Conservation (phyloP, 1,284 basidiomycete species). For the Clitocybe nebularis region DNA sequence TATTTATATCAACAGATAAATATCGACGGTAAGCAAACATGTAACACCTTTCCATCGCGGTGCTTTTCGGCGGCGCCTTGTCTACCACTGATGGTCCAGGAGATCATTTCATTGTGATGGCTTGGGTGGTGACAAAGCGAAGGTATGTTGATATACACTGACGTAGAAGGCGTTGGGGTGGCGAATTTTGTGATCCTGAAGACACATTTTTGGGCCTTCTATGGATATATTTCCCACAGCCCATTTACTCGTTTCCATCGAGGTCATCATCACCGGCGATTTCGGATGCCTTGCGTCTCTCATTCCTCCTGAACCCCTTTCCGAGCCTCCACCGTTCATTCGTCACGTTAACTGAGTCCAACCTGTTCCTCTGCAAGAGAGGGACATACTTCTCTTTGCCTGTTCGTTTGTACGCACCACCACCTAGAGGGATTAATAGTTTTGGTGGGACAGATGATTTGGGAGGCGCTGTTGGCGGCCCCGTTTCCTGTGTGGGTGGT, state of each 20-base stretch:
- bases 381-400: conserved; percentile 55
- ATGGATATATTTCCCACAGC: too few species aligned
- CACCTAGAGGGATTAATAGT: conserved; percentile 69
- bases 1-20: too few species aligned
- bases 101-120: too few species aligned
- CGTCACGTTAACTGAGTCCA: conserved; percentile 66
- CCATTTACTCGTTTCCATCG: conserved; percentile 17
- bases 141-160: too few species aligned
- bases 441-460: conserved; percentile 12
- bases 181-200: too few species aligned
- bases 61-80: too few species aligned
- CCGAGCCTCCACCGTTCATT: conserved; percentile 78
- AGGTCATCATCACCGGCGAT: conserved; percentile 10
- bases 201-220: too few species aligned
- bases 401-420: conserved; percentile 59
- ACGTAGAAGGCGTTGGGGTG: too few species aligned
- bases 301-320: conserved; percentile 41
- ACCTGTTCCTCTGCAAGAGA: conserved; percentile 60
- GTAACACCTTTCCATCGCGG: too few species aligned
- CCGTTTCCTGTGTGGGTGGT: conserved; percentile 23
- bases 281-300: conserved; percentile 20
- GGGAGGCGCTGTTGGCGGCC: conserved; percentile 14
- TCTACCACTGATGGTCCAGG: too few species aligned
- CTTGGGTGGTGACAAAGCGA: too few species aligned
- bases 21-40: too few species aligned